These are phyloP conservation scores for Naganishia sp. DNA, from an alignment of 1,284 basidiomycete genomes.

Conservation along the genomic window DNA sequence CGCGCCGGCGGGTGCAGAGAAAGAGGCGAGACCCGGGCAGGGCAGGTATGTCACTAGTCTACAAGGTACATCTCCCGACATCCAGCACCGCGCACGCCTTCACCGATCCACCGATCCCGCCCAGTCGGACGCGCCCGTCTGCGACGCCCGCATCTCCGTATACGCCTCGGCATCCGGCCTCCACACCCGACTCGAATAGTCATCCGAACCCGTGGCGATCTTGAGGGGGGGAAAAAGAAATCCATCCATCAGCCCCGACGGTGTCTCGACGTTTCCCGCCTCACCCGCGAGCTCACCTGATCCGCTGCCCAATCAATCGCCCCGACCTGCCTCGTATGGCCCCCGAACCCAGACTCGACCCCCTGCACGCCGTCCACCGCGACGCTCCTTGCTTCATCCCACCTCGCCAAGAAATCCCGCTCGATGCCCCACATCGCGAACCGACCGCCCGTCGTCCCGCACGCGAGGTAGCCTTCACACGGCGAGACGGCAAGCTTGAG, in stretches of 20 bases:
- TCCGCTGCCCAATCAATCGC: constrained; percentile 52
- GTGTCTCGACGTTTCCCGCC: background rate
- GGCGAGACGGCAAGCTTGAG: constrained; percentile 47
- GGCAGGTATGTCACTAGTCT: too few species aligned
- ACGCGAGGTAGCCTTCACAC: constrained; percentile 47
- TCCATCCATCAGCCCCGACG: background rate
- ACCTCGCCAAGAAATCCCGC: background rate
- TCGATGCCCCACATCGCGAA: constrained; percentile 48
- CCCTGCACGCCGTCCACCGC: constrained; percentile 3
- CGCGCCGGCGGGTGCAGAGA: background rate
- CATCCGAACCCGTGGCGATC: constrained; percentile 50
- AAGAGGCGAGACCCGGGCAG: too few species aligned
- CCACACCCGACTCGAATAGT: constrained; percentile 49
- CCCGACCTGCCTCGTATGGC: constrained; percentile 42
- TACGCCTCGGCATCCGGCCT: constrained; percentile 35
- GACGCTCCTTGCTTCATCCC: background rate
- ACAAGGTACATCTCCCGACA: too few species aligned
- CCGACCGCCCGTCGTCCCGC: constrained; percentile 45
- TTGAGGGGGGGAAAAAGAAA: constrained; percentile 14
- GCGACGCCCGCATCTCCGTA: background rate
- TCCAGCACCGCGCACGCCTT: background rate
- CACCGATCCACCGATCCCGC: constrained; percentile 6
- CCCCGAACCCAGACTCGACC: constrained; percentile 34
- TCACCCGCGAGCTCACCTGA: constrained; percentile 42
- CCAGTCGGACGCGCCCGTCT: constrained; percentile 17